These are phyloP conservation scores for Penicillium crustosum DNA, from an alignment of 2,329 filamentous ascomycete genomes.

Conservation along the genomic window DNA sequence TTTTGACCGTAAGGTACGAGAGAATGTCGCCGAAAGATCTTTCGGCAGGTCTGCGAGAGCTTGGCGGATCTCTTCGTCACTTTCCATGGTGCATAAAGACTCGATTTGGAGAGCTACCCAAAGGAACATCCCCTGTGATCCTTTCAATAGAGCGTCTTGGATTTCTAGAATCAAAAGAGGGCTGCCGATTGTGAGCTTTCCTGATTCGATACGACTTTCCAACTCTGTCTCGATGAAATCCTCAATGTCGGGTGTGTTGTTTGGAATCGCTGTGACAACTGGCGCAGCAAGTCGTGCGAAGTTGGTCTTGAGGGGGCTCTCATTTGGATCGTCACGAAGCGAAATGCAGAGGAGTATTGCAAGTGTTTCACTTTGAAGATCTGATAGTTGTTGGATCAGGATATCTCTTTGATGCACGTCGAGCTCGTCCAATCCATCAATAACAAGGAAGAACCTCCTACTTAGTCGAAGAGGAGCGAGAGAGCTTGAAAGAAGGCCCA, in stretches of 20 bases:
- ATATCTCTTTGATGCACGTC: background rate
- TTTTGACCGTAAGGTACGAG: background rate
- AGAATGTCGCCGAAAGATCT: background rate
- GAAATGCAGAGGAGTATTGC: background rate
- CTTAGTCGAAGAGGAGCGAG: background rate
- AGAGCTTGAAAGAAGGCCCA: background rate
- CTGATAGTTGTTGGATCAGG: background rate
- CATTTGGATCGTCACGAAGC: background rate
- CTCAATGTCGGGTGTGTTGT: background rate
- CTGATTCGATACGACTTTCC: background rate
- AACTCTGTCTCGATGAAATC: background rate
- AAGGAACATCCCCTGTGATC: slow-evolving; percentile 14
- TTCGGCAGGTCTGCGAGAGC: slow-evolving; percentile 2
- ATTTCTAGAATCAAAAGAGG: background rate
- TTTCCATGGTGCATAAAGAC: slow-evolving; percentile 6
- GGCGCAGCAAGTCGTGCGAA: background rate
- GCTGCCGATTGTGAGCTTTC: background rate
- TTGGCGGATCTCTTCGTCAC: slow-evolving; percentile 6
- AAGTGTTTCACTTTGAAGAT: background rate
- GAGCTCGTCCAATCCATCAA: background rate
- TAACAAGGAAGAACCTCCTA: background rate
- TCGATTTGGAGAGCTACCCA: slow-evolving; percentile 13
- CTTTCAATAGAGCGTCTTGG: background rate
- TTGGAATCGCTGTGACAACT: background rate
- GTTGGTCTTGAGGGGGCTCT: background rate